Base-by-base conservation (phyloP, 140 eudicot species). In the Flaveria floridana region DNA sequence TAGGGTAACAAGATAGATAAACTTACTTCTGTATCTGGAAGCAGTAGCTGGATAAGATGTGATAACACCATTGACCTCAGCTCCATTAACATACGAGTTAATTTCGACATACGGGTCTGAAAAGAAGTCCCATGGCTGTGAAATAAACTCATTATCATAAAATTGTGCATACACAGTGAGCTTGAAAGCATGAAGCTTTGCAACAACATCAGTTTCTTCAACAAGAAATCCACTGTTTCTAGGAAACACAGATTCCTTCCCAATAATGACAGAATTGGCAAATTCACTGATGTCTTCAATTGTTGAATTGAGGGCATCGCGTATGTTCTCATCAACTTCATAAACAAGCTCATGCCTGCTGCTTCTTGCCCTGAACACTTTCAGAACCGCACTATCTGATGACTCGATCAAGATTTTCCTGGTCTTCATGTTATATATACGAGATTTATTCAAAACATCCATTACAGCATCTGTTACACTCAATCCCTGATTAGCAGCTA, bases 21-120 rank as follows among this genome's bases (percentile, higher is more conserved):
- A 52, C 95, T 86, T 86, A 94, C 99, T 94, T 84, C 82, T 88
- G 85, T 90, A 94, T 75, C 15, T 79, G 21, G 77, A 76, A 19
- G 95, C 89, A 6, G 97, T 86, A 19, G 85, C 83, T 3, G 99
- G 99, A 83, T 73, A 90, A 44, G 80, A 91, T 18, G 99, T 88
- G 1, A 94, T 82, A 63, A 90, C 87, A 64, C 99, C 99, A 80
- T 88, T 41, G 12, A 82, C 68, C 4, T 68, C 79, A n/a, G 80
- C 71, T 65, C 65, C 83, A 48, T 30, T 30, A 15, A 81, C 82
- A 15, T 72, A 85, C 0, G 86, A 4, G 72, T 88, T 88, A 3
- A 94, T 46, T 68, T 94, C 96, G 44, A 84, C 86, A 53, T 78
- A 80, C 0, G 95, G 80, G 72, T 94, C 99, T 28, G 96, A 84